These are phyloP conservation scores for Phytophthora agathidicida DNA, from an alignment of 352 stramenopile genomes.

Conservation along the genomic window DNA sequence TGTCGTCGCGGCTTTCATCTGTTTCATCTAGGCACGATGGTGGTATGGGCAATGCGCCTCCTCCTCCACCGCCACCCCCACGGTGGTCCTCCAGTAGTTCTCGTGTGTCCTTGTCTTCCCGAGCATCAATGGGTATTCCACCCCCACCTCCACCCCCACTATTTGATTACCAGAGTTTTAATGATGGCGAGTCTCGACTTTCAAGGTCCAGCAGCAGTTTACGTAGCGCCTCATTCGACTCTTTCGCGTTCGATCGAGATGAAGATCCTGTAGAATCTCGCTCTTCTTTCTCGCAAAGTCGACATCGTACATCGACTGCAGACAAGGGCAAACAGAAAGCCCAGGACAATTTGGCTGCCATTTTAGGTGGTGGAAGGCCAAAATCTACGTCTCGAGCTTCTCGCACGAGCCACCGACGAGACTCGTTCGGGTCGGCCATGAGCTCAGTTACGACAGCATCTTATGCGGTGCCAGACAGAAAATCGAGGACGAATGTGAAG, in stretches of 20 bases:
- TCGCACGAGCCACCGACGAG: slow-evolving; percentile 33
- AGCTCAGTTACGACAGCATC: slow-evolving; percentile 36
- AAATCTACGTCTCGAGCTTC: slow-evolving; percentile 30
- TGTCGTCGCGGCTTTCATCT: slow-evolving; percentile 65
- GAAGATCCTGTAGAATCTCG: slow-evolving; percentile 36
- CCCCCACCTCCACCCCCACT: slow-evolving; percentile 49
- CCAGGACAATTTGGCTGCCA: slow-evolving; percentile 68
- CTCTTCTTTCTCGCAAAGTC: slow-evolving; percentile 53
- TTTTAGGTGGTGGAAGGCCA: slow-evolving; percentile 58
- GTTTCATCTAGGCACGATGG: slow-evolving; percentile 39
- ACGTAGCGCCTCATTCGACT: slow-evolving; percentile 58
- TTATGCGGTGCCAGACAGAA: slow-evolving; percentile 15
- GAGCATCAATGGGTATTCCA: slow-evolving; percentile 40
- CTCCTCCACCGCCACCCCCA: slow-evolving; percentile 33
- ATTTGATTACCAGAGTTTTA: slow-evolving; percentile 33
- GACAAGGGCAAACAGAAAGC: slow-evolving; percentile 48
- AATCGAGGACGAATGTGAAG: slow-evolving; percentile 24
- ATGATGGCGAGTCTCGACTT: slow-evolving; percentile 36
- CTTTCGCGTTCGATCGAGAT: slow-evolving; percentile 42
- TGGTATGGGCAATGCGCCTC: slow-evolving; percentile 27
- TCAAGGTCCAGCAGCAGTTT: slow-evolving; percentile 63
- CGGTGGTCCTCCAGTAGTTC: slow-evolving; percentile 33
- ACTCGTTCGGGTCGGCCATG: slow-evolving; percentile 63
- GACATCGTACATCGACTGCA: slow-evolving; percentile 41
- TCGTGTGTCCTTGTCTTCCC: slow-evolving; percentile 36